Conservation (phyloP, 163 green algal species). For the Chlamydomonas reinhardtii region DNA sequence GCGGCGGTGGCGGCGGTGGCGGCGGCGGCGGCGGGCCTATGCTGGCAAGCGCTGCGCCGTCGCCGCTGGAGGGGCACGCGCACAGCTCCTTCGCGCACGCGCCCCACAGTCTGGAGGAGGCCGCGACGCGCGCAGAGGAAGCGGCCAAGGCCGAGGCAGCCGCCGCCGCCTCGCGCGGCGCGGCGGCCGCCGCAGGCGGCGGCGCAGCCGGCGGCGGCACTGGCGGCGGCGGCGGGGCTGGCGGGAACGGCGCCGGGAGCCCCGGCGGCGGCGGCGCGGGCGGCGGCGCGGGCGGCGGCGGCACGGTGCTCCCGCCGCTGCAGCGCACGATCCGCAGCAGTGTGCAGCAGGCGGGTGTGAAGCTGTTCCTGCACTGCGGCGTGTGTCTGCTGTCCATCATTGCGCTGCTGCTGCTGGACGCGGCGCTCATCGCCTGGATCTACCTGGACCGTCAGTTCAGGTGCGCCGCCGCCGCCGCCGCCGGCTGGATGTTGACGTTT, state of each 20-base stretch:
- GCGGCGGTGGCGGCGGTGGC: not conserved
- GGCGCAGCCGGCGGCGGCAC: not conserved
- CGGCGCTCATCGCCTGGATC: conserved; percentile 39
- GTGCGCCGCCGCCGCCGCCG: not conserved
- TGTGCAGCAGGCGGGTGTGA: conserved; percentile 34
- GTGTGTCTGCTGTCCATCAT: conserved; percentile 54
- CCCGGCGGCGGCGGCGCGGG: not conserved
- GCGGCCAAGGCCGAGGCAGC: conserved; percentile 21
- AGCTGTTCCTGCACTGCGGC: conserved; percentile 52
- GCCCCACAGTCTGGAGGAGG: conserved; percentile 9
- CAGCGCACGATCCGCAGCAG: conserved; percentile 41
- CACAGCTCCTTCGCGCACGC: conserved; percentile 12
- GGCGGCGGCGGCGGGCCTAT: not conserved
- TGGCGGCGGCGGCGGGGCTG: not conserved
- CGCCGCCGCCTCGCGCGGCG: not conserved
- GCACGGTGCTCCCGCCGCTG: conserved; percentile 33
- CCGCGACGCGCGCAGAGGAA: not conserved
- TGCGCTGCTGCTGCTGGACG: conserved; percentile 46
- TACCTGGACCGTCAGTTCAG: conserved; percentile 29
- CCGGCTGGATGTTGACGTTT: too few species aligned
- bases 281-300: conserved; percentile 1
- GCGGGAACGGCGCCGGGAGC: not conserved
- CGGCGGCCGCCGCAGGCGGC: not conserved
- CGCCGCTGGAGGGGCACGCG: not conserved
- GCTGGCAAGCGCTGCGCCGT: too few species aligned